Conservation (phyloP, 2,329 filamentous ascomycete genomes). For the Scedosporium boydii region DNA sequence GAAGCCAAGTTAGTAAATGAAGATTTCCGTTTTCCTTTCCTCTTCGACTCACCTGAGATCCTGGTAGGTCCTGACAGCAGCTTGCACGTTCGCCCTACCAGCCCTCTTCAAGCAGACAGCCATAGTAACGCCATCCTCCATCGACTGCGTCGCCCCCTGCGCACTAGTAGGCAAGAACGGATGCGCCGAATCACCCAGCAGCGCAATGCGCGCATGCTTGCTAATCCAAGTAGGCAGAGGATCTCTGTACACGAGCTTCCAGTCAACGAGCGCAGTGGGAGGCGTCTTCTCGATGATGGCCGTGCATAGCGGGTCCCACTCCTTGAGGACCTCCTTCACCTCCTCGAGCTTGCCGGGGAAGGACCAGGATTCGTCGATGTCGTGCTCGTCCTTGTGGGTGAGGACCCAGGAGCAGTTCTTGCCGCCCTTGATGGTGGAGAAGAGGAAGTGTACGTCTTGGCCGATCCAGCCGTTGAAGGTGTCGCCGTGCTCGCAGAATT, state of each 20-base stretch:
- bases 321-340: conserved; percentile 38
- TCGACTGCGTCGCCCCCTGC: conserved; percentile 28
- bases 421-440: conserved; percentile 46
- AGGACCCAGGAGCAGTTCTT: conserved; percentile 49
- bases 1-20: neutral
- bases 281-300: conserved; percentile 36
- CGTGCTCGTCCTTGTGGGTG: conserved; percentile 42
- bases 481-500: conserved; percentile 42
- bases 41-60: conserved; percentile 19
- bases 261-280: conserved; percentile 28
- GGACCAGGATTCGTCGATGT: conserved; percentile 46
- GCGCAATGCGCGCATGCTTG: conserved; percentile 20
- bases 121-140: conserved; percentile 30
- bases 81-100: conserved; percentile 16
- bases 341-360: conserved; percentile 42
- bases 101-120: conserved; percentile 21
- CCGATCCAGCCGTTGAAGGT: conserved; percentile 51
- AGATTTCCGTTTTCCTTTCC: too few relatives aligned
- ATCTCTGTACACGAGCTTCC: conserved; percentile 40
- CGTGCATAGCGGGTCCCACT: conserved; percentile 30
- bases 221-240: conserved; percentile 32
- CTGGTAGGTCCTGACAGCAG: conserved; percentile 25
- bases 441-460: conserved; percentile 46
- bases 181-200: conserved; percentile 31
- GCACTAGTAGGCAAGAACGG: conserved; percentile 28